phyloP scores from a whole-genome alignment of 2,329 filamentous ascomycete genomes.

The Didymella sp. region DNA sequence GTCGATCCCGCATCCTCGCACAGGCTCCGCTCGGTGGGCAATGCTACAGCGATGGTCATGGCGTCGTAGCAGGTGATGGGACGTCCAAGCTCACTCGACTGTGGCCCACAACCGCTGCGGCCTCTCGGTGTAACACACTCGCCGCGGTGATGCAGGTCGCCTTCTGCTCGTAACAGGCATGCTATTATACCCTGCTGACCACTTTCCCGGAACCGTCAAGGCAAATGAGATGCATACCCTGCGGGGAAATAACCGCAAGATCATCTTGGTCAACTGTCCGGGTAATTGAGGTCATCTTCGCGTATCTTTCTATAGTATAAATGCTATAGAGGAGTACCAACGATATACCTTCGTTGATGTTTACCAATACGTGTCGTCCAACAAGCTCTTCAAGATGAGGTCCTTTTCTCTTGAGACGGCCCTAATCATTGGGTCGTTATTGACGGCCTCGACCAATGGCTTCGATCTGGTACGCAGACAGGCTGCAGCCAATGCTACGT shows the following conservation, averaged over 20 bases:
- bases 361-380: not conserved
- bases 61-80: not conserved
- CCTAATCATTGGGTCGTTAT: constrained; percentile 26
- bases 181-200: constrained; percentile 5
- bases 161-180: constrained; percentile 7
- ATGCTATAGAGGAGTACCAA: not conserved
- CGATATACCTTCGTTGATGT: not conserved
- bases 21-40: not conserved
- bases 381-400: constrained; percentile 17
- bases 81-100: not conserved
- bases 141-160: constrained; percentile 2
- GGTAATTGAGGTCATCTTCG: constrained; percentile 6
- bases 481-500: constrained; percentile 50
- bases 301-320: not conserved
- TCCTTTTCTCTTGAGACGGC: constrained; percentile 20
- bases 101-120: not conserved
- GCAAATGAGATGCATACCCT: constrained; percentile 15
- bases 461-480: constrained; percentile 39
- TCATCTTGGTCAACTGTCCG: constrained; percentile 8
- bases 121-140: not conserved
- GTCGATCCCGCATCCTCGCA: constrained; percentile 2
- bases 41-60: not conserved
- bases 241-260: constrained; percentile 20
- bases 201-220: constrained; percentile 6
- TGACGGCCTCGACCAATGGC: constrained; percentile 26